A percentile compares a stretch with the other conserved stretches of the same genome.
Evolutionary conservation across 2,329 filamentous ascomycete species (phyloP).

Genomic region (Trichoderma semiorbis): DNA sequence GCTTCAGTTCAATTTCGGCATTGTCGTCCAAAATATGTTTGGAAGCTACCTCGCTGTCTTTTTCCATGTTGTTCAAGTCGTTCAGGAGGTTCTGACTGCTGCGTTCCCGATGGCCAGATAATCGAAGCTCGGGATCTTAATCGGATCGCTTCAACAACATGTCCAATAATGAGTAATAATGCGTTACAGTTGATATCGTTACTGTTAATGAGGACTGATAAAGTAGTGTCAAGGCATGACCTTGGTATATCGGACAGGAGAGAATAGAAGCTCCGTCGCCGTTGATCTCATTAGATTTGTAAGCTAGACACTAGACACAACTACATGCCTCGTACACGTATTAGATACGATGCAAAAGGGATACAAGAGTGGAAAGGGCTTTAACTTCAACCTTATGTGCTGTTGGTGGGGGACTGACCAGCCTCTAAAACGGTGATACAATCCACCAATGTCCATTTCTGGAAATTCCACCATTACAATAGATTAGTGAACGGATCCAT

Average conservation of each 20-base stretch:
- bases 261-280: neutral
- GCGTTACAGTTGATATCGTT: neutral
- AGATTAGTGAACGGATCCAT: neutral
- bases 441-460: neutral
- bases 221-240: neutral
- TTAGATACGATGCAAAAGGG: neutral
- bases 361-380: neutral
- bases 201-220: too few species aligned
- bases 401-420: neutral
- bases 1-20: neutral
- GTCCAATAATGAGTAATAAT: neutral
- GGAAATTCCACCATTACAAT: neutral
- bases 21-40: neutral
- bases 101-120: neutral
- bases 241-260: neutral
- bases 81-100: neutral
- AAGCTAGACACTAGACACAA: neutral
- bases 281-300: neutral
- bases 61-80: neutral
- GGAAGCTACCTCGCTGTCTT: neutral
- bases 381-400: neutral
- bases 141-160: too few species aligned
- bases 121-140: too few species aligned
- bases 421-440: neutral
- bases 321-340: neutral